Base-by-base conservation (phyloP, 208 protist genomes). In the Wallacemonas rigidus region DNA sequence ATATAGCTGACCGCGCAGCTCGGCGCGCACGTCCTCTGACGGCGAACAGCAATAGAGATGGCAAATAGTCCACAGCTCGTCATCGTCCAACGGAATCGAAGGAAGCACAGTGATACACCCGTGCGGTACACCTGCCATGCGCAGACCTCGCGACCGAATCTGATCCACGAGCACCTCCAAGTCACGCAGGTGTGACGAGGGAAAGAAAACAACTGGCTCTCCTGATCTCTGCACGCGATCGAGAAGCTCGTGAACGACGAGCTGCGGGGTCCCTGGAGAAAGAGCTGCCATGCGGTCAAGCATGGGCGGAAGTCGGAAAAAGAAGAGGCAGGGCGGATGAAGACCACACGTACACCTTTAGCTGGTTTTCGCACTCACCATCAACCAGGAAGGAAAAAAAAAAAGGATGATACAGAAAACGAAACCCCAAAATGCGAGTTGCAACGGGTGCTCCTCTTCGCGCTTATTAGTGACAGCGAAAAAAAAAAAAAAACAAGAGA, bases 21-120 rank as follows among this genome's bases (percentile, higher is more conserved):
- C 72, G 12, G 80, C 77, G 5, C 80, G 81, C 61, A 81, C 80
- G 17, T 83, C 67, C 0, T 83, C 75, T 36, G 77, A 82, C n/a
- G 40, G 17, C 17, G 79, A 75, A 40, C 41, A 51, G 73, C 79
- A 87, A 74, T 97, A 97, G 45, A 76, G 15, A 15, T 62, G 54
- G 62, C 90, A 91, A 38, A 93, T 71, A 9, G 79, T 54, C 54
- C 82, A 72, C 38, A 95, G 75, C 9, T 95, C 87, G 12, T 72
- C 70, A 45, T 87, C 80, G 60, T 60, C 69, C 43, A 95, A 5
- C 12, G 92, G 88, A 71, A 95, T 82, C 12, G 76, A 41, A 11
- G 90, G 90, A 35, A 97, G 71, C 40, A 94, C 76, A 12, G 86
- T 95, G 41, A 93, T 77, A 14, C 88, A 79, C 35, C 87, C 89